These are phyloP conservation scores for Penicillium sp. DNA, from an alignment of 2,329 filamentous ascomycete genomes.

Conservation along the genomic window DNA sequence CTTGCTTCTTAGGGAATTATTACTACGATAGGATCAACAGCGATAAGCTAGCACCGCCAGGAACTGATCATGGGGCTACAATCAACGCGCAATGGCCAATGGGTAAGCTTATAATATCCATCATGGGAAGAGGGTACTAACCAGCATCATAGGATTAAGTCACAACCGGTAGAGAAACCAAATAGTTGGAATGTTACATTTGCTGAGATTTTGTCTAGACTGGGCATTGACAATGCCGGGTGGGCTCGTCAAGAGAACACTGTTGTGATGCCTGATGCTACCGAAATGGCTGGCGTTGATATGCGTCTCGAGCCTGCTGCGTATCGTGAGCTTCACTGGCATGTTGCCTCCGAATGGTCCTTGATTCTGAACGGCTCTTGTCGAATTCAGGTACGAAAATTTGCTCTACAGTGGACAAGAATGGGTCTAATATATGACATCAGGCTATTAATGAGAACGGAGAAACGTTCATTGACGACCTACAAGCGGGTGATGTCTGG, in stretches of 20 bases:
- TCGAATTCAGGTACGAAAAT: slow-evolving; percentile 33
- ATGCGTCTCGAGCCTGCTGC: slow-evolving; percentile 60
- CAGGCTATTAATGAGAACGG: slow-evolving; percentile 57
- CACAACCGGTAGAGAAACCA: slow-evolving; percentile 44
- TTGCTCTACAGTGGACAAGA: no score
- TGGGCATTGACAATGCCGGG: slow-evolving; percentile 51
- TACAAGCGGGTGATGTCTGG: slow-evolving; percentile 76
- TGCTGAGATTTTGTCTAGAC: slow-evolving; percentile 18
- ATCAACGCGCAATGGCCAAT: slow-evolving; percentile 57
- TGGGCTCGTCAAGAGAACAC: slow-evolving; percentile 59
- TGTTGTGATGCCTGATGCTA: slow-evolving; percentile 52
- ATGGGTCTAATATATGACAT: not conserved
- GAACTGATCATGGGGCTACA: slow-evolving; percentile 49
- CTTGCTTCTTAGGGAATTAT: slow-evolving; percentile 38
- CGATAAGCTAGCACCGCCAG: slow-evolving; percentile 57
- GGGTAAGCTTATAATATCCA: slow-evolving; percentile 30
- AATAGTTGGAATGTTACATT: not conserved
- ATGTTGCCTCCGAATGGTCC: slow-evolving; percentile 43
- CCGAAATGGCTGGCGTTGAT: slow-evolving; percentile 59
- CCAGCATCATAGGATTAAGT: slow-evolving; percentile 36
- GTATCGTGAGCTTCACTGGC: slow-evolving; percentile 65
- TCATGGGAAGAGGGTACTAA: slow-evolving; percentile 6
- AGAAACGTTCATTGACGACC: slow-evolving; percentile 74
- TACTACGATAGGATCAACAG: slow-evolving; percentile 57
- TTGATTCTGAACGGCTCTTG: slow-evolving; percentile 42